phyloP scores from a whole-genome alignment of 257 asterid species.

The Ehretia macrophylla region DNA sequence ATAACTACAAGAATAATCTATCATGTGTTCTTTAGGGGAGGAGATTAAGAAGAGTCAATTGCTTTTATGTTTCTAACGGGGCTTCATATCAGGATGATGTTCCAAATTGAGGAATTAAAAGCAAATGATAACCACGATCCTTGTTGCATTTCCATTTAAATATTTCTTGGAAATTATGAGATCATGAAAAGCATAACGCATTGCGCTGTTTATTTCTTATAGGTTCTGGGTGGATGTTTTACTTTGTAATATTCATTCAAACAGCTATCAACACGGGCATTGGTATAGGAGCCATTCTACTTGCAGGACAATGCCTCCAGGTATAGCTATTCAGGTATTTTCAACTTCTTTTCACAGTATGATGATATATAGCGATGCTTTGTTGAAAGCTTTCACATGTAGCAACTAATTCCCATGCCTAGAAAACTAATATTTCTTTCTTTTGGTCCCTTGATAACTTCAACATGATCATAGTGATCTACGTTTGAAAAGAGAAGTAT shows the following conservation, averaged over 20 bases:
- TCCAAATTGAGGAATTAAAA: too few relatives aligned
- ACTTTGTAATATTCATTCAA: conserved; percentile 82
- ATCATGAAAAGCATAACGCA: background rate
- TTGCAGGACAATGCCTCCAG: conserved; percentile 93
- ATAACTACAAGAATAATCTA: too few relatives aligned
- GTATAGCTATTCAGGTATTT: conserved; percentile 34
- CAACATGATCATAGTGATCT: too few relatives aligned
- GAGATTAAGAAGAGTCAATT: too few relatives aligned
- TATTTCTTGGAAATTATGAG: background rate
- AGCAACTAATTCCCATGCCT: background rate
- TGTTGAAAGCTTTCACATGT: too few relatives aligned
- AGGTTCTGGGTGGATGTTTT: conserved; percentile 97
- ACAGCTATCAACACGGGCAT: conserved; percentile 87
- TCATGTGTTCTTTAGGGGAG: too few relatives aligned
- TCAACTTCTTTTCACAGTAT: background rate
- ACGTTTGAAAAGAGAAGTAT: too few relatives aligned
- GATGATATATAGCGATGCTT: background rate
- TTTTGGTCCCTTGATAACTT: background rate
- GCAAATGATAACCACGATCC: background rate
- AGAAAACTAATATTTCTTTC: background rate
- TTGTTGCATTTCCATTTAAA: background rate
- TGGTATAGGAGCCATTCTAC: conserved; percentile 75
- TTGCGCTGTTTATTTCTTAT: conserved; percentile 2
- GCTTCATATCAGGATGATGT: background rate
- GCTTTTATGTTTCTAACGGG: too few relatives aligned